A percentile compares a stretch with the other conserved stretches of the same genome.
Evolutionary conservation across 129 eudicot species (phyloP).

Genomic region (Kitagawia praeruptora): DNA sequence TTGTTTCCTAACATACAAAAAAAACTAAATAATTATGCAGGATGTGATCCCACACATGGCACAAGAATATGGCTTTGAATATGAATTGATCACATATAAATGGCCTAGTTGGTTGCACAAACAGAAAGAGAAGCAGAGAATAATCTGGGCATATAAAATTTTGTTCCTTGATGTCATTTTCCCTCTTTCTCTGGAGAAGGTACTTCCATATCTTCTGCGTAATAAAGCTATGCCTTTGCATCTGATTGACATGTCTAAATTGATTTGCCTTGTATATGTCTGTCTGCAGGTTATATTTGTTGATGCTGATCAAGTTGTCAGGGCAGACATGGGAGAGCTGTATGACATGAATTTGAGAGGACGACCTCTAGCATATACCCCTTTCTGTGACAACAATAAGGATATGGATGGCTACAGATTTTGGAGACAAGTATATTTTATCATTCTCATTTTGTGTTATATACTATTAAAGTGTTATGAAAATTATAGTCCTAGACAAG

Average conservation of each 20-base stretch:
- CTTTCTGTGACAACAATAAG: conserved; percentile 87
- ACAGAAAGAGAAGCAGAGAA: conserved; percentile 92
- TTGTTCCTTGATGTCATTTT: conserved; percentile 96
- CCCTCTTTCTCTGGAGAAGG: conserved; percentile 95
- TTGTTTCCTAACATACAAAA: neutral
- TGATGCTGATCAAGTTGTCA: conserved; percentile 92
- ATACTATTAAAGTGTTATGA: neutral
- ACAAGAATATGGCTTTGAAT: conserved; percentile 80
- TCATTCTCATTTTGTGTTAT: neutral
- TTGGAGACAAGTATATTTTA: conserved; percentile 77
- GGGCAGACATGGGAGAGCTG: conserved; percentile 97
- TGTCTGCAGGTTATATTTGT: conserved; percentile 86
- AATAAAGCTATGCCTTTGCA: neutral
- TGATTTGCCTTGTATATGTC: neutral
- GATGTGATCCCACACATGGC: conserved; percentile 98
- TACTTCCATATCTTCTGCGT: conserved; percentile 15
- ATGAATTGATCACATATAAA: conserved; percentile 86
- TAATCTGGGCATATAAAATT: conserved; percentile 95
- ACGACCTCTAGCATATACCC: conserved; percentile 88
- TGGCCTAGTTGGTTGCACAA: conserved; percentile 99
- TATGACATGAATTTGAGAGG: conserved; percentile 97
- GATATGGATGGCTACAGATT: conserved; percentile 97
- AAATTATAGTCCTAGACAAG: neutral
- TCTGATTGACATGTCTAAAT: neutral
- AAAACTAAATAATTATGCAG: conserved; percentile 28